phyloP scores from a whole-genome alignment of 2,329 filamentous ascomycete genomes.

The Claviceps capensis region DNA sequence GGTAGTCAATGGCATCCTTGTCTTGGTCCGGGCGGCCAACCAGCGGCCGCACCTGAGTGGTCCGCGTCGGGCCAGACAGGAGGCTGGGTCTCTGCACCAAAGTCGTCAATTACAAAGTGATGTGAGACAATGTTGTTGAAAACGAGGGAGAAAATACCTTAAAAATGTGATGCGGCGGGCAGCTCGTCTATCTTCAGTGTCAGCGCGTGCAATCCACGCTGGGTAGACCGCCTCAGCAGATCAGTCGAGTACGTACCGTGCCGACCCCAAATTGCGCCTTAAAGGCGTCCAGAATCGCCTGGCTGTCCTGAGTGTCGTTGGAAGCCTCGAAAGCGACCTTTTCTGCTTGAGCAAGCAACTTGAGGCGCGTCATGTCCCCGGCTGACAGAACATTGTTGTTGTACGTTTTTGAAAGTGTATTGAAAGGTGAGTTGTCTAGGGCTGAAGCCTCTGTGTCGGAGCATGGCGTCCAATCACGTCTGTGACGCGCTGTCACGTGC shows the following conservation, averaged over 20 bases:
- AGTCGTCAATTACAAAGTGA: not conserved
- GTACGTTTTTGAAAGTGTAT: no score
- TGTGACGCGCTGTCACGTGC: slow-evolving; percentile 19
- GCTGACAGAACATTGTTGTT: slow-evolving; percentile 9
- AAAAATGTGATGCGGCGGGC: not conserved
- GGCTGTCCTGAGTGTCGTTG: slow-evolving; percentile 31
- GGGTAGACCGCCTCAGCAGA: no score
- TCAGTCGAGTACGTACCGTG: slow-evolving; percentile 20
- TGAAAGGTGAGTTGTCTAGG: no score
- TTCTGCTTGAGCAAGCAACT: slow-evolving; percentile 16
- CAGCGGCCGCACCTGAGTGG: slow-evolving; percentile 1
- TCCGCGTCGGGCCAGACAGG: not conserved
- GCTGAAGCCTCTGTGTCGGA: not conserved
- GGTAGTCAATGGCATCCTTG: slow-evolving; percentile 3
- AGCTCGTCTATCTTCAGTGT: slow-evolving; percentile 4
- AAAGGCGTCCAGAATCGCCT: slow-evolving; percentile 25
- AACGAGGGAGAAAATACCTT: not conserved
- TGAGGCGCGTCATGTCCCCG: slow-evolving; percentile 16
- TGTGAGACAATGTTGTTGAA: not conserved
- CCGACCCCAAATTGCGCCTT: slow-evolving; percentile 24
- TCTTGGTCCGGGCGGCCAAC: not conserved
- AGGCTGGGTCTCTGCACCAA: slow-evolving; percentile 1
- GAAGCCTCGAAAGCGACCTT: slow-evolving; percentile 14
- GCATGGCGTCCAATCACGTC: slow-evolving; percentile 8
- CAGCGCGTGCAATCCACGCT: not conserved